Conservation (phyloP, 108 stramenopile species). For the Cyclotella sp. region DNA sequence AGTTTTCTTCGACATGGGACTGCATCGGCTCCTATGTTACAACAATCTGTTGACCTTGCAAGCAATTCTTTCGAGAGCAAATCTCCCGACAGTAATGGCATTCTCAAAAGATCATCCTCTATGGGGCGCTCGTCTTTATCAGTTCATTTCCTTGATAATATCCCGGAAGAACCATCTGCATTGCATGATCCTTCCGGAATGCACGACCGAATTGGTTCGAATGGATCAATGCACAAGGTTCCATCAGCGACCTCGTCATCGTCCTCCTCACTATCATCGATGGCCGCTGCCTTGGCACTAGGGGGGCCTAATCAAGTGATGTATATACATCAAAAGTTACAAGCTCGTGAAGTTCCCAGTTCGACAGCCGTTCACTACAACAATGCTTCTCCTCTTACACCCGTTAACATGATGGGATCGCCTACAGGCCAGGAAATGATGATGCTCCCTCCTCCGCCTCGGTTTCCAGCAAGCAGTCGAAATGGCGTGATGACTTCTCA, state of each 20-base stretch:
- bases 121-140: constrained; percentile 7
- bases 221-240: constrained; percentile 43
- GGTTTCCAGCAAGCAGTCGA: constrained; percentile 35
- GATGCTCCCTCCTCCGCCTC: constrained; percentile 74
- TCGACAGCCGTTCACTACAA: constrained; percentile 12
- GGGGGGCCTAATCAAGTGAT: constrained; percentile 57
- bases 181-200: constrained; percentile 18
- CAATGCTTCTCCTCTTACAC: constrained; percentile 70
- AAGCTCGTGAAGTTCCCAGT: constrained; percentile 24
- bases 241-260: constrained; percentile 46
- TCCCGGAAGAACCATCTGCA: constrained; percentile 15
- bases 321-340: constrained; percentile 48
- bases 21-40: background rate
- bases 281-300: constrained; percentile 58
- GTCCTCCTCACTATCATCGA: constrained; percentile 53
- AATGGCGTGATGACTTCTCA: constrained; percentile 4
- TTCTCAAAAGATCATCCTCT: constrained; percentile 11
- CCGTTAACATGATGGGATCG: constrained; percentile 67
- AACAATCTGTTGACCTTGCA: background rate
- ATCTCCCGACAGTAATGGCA: background rate
- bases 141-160: constrained; percentile 19
- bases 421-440: constrained; percentile 66
- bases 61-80: constrained; percentile 3
- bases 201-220: constrained; percentile 31
- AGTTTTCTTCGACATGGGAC: background rate